Conservation (phyloP, 257 asterid species). For the Solanum neorickii region DNA sequence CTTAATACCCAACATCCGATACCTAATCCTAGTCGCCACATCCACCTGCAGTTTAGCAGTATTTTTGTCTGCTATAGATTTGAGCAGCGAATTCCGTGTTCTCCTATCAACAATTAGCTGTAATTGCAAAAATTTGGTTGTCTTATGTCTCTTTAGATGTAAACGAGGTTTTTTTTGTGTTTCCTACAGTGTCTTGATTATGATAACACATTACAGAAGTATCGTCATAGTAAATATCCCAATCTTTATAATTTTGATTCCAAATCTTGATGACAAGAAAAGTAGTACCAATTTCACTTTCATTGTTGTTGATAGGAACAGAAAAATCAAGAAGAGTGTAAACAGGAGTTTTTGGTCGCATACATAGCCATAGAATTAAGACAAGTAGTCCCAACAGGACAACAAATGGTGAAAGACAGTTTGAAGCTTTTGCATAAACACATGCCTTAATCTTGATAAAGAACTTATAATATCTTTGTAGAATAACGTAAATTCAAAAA, state of each 20-base stretch:
- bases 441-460: not conserved
- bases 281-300: not conserved
- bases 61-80: not conserved
- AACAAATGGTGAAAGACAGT: not conserved
- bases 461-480: not conserved
- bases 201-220: not conserved
- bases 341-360: not conserved
- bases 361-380: not conserved
- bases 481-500: not conserved
- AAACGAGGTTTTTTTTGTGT: no score
- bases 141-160: not conserved
- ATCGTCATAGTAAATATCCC: not conserved
- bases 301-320: not conserved
- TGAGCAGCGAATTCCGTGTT: rapidly evolving
- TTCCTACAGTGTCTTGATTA: not conserved
- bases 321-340: not conserved
- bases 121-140: not conserved
- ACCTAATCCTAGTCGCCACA: not conserved
- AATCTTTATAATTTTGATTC: not conserved
- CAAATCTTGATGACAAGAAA: not conserved
- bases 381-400: not conserved
- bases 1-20: not conserved
- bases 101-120: not conserved
- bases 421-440: not conserved
- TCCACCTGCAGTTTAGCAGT: not conserved